phyloP scores from a whole-genome alignment of 164 flowering plant genomes.

The Vitis amurensis region DNA sequence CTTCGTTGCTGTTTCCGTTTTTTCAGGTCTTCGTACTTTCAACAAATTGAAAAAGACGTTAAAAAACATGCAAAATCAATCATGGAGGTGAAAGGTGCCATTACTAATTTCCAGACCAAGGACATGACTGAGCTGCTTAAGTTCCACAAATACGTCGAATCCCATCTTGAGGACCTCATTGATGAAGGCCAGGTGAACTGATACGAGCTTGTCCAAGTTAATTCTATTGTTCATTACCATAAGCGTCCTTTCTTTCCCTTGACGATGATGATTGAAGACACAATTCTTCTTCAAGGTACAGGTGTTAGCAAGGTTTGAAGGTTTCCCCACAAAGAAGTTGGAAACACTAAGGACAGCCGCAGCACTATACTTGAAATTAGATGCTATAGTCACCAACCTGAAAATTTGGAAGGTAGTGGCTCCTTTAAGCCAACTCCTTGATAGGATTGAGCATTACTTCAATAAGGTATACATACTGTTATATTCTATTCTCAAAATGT shows the following conservation, averaged over 20 bases:
- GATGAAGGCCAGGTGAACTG: slow-evolving; percentile 76
- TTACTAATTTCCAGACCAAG: slow-evolving; percentile 58
- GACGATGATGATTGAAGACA: too few species aligned
- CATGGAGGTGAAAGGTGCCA: slow-evolving; percentile 50
- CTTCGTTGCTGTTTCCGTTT: not conserved
- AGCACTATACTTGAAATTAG: slow-evolving; percentile 55
- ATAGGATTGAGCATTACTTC: slow-evolving; percentile 70
- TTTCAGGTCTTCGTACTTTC: slow-evolving; percentile 74
- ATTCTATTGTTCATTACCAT: too few species aligned
- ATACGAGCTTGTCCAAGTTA: not conserved
- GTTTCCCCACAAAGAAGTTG: slow-evolving; percentile 72
- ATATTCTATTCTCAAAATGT: not conserved
- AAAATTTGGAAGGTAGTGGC: slow-evolving; percentile 59
- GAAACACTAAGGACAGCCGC: slow-evolving; percentile 76
- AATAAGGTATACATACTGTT: slow-evolving; percentile 52
- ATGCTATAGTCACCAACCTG: slow-evolving; percentile 44
- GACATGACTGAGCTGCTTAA: slow-evolving; percentile 70
- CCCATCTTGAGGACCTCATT: slow-evolving; percentile 63
- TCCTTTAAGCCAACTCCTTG: slow-evolving; percentile 54
- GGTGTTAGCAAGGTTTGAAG: slow-evolving; percentile 84
- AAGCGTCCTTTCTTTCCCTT: too few species aligned
- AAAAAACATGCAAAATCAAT: slow-evolving; percentile 54
- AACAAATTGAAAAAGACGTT: slow-evolving; percentile 81
- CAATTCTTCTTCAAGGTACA: slow-evolving; percentile 15
- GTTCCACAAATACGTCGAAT: slow-evolving; percentile 70